Evolutionary conservation across 768 basidiomycete genomes (phyloP).

Genomic region (Lepiota brunneoincarnata): DNA sequence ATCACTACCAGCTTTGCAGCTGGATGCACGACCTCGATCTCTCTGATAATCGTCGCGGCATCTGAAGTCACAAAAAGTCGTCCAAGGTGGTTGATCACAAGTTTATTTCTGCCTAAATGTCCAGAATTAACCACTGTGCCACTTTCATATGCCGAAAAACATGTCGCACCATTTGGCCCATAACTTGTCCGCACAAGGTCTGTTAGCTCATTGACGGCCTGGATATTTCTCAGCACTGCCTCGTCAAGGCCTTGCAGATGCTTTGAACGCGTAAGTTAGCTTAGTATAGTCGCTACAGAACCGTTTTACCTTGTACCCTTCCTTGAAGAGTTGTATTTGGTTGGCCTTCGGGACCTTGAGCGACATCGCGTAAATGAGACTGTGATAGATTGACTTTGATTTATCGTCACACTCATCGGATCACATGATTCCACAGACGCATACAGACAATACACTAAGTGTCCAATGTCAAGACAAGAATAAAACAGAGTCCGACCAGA

Average conservation of each 20-base stretch:
- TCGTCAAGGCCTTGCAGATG: slow-evolving; percentile 91
- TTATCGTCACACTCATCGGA: neutral
- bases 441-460: no score
- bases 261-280: slow-evolving; percentile 23
- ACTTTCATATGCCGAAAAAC: neutral
- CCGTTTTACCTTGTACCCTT: slow-evolving; percentile 81
- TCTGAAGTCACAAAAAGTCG: slow-evolving; percentile 96
- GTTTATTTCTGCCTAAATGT: slow-evolving; percentile 86
- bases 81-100: slow-evolving; percentile 96
- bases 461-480: neutral
- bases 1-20: slow-evolving; percentile 99
- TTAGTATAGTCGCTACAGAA: neutral
- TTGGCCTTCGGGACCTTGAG: slow-evolving; percentile 91
- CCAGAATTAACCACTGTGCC: slow-evolving; percentile 10
- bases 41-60: slow-evolving; percentile 97
- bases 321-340: slow-evolving; percentile 92
- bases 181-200: slow-evolving; percentile 96
- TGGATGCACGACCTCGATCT: slow-evolving; percentile 98
- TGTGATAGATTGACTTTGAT: neutral
- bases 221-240: slow-evolving; percentile 94
- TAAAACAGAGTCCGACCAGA: neutral
- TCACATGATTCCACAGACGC: no score
- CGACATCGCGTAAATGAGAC: slow-evolving; percentile 54
- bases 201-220: slow-evolving; percentile 92
- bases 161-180: slow-evolving; percentile 84